These are phyloP conservation scores for Flaveria robusta DNA, from an alignment of 129 eudicot genomes.

Conservation along the genomic window DNA sequence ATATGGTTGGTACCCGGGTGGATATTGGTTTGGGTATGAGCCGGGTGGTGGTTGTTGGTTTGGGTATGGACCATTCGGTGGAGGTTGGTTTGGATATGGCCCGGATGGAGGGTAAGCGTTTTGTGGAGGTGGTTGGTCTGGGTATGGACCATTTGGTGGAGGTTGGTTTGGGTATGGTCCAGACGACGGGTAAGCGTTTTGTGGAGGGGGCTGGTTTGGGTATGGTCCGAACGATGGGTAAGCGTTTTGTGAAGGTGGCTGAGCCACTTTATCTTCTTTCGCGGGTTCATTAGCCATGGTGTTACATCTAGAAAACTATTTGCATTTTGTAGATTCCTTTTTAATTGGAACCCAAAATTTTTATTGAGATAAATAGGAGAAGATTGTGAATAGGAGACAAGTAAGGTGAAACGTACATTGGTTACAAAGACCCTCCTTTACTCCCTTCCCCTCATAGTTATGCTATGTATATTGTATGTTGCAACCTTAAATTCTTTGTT, in stretches of 20 bases:
- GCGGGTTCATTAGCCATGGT: constrained; percentile 26
- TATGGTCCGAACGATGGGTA: constrained; percentile 17
- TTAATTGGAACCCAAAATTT: not conserved
- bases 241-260: constrained; percentile 33
- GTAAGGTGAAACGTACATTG: constrained; percentile 23
- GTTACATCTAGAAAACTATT: not conserved
- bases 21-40: constrained; percentile 13
- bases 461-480: not conserved
- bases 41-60: constrained; percentile 28
- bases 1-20: not conserved
- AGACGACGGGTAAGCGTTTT: constrained; percentile 18
- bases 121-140: constrained; percentile 27
- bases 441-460: constrained; percentile 21
- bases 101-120: constrained; percentile 19
- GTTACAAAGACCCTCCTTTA: constrained; percentile 17
- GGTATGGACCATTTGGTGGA: constrained; percentile 29
- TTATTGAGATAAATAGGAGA: constrained; percentile 27
- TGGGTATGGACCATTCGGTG: constrained; percentile 29
- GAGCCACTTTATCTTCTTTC: constrained; percentile 28
- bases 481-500: too few relatives aligned
- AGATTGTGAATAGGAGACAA: constrained; percentile 31
- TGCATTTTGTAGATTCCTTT: constrained; percentile 18
- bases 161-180: constrained; percentile 30
- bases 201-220: constrained; percentile 30
- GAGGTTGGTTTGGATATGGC: constrained; percentile 32